Evolutionary conservation across 2,329 filamentous ascomycete species (phyloP), one percentile per base, ranked within the genome.

Genomic region (Calonectria montana): DNA sequence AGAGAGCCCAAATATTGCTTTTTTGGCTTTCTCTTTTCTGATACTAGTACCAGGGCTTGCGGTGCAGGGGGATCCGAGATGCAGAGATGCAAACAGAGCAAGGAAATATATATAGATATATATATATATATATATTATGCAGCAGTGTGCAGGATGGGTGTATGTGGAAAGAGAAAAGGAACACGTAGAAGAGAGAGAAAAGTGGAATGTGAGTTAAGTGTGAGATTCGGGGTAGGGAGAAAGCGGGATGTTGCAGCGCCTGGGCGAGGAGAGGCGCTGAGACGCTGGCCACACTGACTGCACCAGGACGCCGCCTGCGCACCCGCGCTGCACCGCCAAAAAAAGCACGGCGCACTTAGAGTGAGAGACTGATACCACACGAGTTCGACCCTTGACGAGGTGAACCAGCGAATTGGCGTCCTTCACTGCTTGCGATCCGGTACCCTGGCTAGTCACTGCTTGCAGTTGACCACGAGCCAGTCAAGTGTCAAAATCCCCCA

Each of bases 151-250:
- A 47, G 62, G 50, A 59, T 18, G 53, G 27, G 25, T 53, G 23
- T 25, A 59, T 31, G 37, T 45, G 27, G 37, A 47, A 41, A 27
- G 21, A 43, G 62, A 62, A 61, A 70, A 43, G 45, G 63, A 43
- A 66, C 43, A 37, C 50, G 61, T 64, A 65, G 62, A 65, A 59
- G 55, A 48, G 63, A 48, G 63, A 45, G 53, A 66, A 47, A 67
- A 50, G 69, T 64, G 48, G 69, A 71, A 67, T 67, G 64, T 57
- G 64, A 64, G 57, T 64, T 57, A 47, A 64, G 57, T 57, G 69
- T 71, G 64, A 64, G 64, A 71, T 67, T 57, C 43, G 69, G 47
- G 31, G 55, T 43, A 61, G 48, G 31, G 31, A 65, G 50, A 50
- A 65, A 61, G 67, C 41, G 50, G 50, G 41, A 65, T 55, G 25